Base-by-base conservation (phyloP, 768 basidiomycete species). In the Strobilomyces dryophilus region DNA sequence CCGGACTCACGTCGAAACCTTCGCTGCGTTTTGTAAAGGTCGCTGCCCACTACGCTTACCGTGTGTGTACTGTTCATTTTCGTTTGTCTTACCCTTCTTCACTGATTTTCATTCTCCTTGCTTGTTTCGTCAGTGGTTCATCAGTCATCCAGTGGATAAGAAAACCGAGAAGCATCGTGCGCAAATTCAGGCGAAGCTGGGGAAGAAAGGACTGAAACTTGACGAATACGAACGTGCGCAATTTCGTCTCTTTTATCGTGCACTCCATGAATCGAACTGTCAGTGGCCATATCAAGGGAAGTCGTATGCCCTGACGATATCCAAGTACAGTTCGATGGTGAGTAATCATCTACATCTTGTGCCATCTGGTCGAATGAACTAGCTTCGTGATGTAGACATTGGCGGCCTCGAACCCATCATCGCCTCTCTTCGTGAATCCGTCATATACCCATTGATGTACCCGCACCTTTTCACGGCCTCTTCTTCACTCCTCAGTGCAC, bases 391-490 rank as follows among this genome's bases (percentile, higher is more conserved):
- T 56, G 52, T 67, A 79, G 92, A 95, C 62, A 89, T 99, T 49
- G 97, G 95, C 17, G 97, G 97, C 17, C 80, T 99, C 34, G 95
- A 98, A 47, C 74, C 83, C 31, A 97, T 98, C 60, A 85, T 98
- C 51, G 79, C 84, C 18, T 91, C 89, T 31, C 81, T 99, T 47
- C 85, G 92, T 48, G 97, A 98, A 76, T 91, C 94, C 51, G 86
- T 99, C 52, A 98, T 98, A 63, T 95, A 90, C 66, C 95, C 95
- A 2, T 81, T 98, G 39, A 81, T 88, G 54, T 95, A 90, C 63
- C 97, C 97, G 4, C 77, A 86, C 53, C 80, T 98, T 52, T 98
- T 98, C 77, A 76, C 80, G 14, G 78, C 86, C 17, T 82, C 89
- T 0, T 90, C 93, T 0, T 79, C 86, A 14, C 81, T 98, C 20